Evolutionary conservation across 1,284 basidiomycete genomes (phyloP), one percentile per base, ranked within the genome.

Genomic region (Ceratobasidium sp.): DNA sequence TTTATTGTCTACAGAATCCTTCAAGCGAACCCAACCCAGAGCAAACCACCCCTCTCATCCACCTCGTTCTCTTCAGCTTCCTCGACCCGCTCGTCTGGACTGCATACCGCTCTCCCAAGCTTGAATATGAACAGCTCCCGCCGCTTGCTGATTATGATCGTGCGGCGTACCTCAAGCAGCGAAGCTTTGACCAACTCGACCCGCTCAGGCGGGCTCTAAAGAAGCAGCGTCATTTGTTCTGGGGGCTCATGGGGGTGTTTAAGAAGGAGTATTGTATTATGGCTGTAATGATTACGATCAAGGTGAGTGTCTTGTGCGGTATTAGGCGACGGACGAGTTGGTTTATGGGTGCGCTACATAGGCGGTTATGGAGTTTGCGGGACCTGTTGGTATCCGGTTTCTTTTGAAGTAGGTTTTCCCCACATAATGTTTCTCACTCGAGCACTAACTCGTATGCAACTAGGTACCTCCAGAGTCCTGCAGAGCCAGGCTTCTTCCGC

Each of bases 41-140:
- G 80, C 91, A 93, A 81, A 91, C 89, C 0, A 88, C 90, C 0
- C 89, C 90, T 0, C 83, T 88, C 64, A 79, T 90, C 19, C 90
- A 88, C 1, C 84, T 90, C 78, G 59, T 87, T 17, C 85, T 88
- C 52, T 93, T 88, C 82, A 84, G 86, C 37, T 93, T 89, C 84
- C 83, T 92, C 82, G 86, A 91, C 76, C 83, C 84, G 0, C 82
- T 90, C 59, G 85, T 92, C 59, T 85, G 85, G 80, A 81, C 79
- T 61, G 84, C 84, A 76, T 86, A 59, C 81, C 83, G n/a, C 83
- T 85, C n/a, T 85, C 86, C 78, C 82, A 83, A 88, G 80, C 81
- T 89, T 15, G 76, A 85, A 17, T 84, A 85, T 57, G 85, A 87
- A 25, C 82, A 85, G 76, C 83, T 90, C 15, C 90, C 90, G 69